A percentile compares a stretch with the other conserved stretches of the same genome.
These are phyloP conservation scores for Ophiognomonia clavigignenti-juglandacearum DNA, from an alignment of 2,329 filamentous ascomycete species.

Conservation along the genomic window DNA sequence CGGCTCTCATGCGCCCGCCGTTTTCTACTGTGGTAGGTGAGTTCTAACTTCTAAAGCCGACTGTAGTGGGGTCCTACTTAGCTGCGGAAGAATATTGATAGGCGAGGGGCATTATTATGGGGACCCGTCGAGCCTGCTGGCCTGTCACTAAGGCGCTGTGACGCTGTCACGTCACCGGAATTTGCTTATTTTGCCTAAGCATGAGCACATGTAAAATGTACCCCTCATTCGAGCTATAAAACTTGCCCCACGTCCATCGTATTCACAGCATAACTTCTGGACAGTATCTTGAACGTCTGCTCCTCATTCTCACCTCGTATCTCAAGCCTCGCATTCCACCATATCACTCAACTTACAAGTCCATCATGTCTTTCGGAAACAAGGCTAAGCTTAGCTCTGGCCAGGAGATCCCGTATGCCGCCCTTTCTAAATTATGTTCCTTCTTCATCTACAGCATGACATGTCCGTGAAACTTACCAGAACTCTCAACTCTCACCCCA, in stretches of 20 bases:
- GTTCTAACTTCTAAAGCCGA: too few species aligned
- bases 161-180: not conserved
- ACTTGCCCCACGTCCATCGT: not conserved
- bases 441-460: not conserved
- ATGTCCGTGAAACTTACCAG: not conserved
- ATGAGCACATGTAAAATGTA: too few species aligned
- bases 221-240: conserved; percentile 13
- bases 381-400: conserved; percentile 59
- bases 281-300: too few species aligned
- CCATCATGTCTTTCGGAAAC: conserved; percentile 48
- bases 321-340: not conserved
- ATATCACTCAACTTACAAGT: not conserved
- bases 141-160: not conserved
- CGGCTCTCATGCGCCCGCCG: not conserved
- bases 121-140: too few species aligned
- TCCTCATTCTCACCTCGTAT: not conserved
- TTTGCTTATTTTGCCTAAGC: too few species aligned
- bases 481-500: not conserved
- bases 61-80: too few species aligned
- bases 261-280: not conserved
- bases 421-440: conserved; percentile 42
- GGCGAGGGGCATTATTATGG: too few species aligned
- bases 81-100: too few species aligned
- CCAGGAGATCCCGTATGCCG: conserved; percentile 51
- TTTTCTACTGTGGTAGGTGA: not conserved